Evolutionary conservation across 176 grass and related monocot genomes (phyloP), one percentile per base, ranked within the genome.

Genomic region (Cenchrus fungigraminus): DNA sequence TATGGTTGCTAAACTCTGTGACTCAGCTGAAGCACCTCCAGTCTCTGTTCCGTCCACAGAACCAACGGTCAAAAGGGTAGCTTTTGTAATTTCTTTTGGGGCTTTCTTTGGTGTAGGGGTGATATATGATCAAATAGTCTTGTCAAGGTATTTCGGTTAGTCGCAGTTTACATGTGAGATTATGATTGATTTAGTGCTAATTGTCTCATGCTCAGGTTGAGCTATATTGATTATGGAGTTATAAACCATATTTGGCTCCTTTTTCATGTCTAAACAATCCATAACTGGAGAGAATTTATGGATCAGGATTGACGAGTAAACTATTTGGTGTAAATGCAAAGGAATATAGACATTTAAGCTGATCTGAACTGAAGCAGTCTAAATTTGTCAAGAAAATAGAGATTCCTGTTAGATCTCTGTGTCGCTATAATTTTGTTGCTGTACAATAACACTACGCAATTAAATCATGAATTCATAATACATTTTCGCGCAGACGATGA

Each of bases 21-120:
- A 1, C 55, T 70, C 6, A 15, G 25, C 20, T 22, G 42, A 76
- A 69, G 19, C 1, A 19, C 22, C 16, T 82, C 40, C 45, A 22
- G 40, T 5, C 2, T 68, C 5, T 16, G 61, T 9, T 62, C 12
- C 8, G 19, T 29, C 84, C 47, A 58, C 22, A 15, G n/a, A 55
- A 59, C 12, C 37, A 44, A 71, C 12, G 0, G 5, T 32, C 40
- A 16, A 6, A 45, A 65, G 32, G 12, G 22, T 8, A 0, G 54
- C 55, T 1, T 85, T 87, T 81, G 25, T 0, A 0, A 68, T 81
- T 12, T 15, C 50, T 14, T 81, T 81, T 81, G 70, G 69, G 29
- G 34, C 47, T 44, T 86, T 80, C 32, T 86, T 86, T 65, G 77
- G 0, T 65, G 67, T 79, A 31, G 76, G 46, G n/a, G 46, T 80